phyloP scores from a whole-genome alignment of 1,284 basidiomycete species.

The Uromyces viciae-fabae region DNA sequence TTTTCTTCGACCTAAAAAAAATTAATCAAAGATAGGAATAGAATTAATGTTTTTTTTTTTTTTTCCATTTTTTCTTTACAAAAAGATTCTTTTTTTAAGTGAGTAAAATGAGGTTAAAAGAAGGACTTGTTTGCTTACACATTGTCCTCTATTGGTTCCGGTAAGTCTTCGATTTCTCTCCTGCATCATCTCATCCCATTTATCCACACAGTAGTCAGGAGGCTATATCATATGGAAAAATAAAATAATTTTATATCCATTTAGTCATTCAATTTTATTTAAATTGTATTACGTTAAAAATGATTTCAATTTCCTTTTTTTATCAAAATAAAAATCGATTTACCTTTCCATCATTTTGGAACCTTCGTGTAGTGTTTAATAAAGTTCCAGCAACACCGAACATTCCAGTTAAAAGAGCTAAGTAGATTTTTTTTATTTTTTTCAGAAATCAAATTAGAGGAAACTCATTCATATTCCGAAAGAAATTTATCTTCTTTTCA shows the following conservation, averaged over 20 bases:
- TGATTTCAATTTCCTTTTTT: neutral
- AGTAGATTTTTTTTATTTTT: neutral
- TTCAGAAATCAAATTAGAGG: neutral
- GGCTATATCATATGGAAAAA: slow-evolving; percentile 61
- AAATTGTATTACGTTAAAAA: neutral
- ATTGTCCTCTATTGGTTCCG: slow-evolving; percentile 78
- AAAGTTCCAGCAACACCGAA: slow-evolving; percentile 83
- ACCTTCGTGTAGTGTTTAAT: slow-evolving; percentile 69
- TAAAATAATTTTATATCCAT: no score
- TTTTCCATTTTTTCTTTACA: no score
- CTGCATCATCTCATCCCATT: slow-evolving; percentile 95
- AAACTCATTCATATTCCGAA: no score
- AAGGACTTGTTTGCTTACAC: slow-evolving; percentile 60
- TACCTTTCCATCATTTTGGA: slow-evolving; percentile 86
- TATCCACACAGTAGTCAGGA: slow-evolving; percentile 71
- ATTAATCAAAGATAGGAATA: neutral
- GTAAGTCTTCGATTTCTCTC: slow-evolving; percentile 78
- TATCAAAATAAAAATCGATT: neutral
- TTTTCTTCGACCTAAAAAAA: slow-evolving; percentile 65
- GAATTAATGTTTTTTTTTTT: neutral
- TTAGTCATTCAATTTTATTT: no score
- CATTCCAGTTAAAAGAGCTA: slow-evolving; percentile 79
- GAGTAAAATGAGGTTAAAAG: neutral
- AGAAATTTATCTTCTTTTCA: no score
- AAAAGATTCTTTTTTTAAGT: neutral